Conservation (phyloP, 306 rosid genomes). For the Trifolium fragiferum region DNA sequence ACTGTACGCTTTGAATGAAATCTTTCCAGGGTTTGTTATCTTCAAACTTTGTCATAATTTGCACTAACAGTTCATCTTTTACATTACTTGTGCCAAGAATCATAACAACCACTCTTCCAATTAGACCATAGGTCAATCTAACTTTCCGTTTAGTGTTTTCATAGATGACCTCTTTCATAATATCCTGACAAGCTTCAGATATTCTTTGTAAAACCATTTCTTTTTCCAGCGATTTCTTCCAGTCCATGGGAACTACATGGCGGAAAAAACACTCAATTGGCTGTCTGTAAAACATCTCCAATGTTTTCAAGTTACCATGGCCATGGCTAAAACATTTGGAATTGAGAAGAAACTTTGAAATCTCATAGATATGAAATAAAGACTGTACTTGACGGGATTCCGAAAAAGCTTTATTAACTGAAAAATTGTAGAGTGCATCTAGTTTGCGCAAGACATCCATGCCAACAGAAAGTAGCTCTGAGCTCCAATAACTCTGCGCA, state of each 20-base stretch:
- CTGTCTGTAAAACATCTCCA: conserved; percentile 27
- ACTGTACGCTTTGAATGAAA: conserved; percentile 45
- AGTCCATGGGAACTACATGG: conserved; percentile 51
- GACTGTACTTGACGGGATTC: conserved; percentile 40
- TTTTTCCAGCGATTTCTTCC: conserved; percentile 44
- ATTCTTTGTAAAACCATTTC: conserved; percentile 52
- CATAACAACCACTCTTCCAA: neutral
- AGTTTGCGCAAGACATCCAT: conserved; percentile 55
- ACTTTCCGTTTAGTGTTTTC: conserved; percentile 32
- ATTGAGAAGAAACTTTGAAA: conserved; percentile 54
- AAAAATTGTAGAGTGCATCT: conserved; percentile 44
- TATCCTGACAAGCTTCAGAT: conserved; percentile 40
- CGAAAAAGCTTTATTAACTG: conserved; percentile 21
- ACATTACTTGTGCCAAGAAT: conserved; percentile 12
- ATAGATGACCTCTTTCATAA: conserved; percentile 39
- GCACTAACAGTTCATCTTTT: conserved; percentile 24
- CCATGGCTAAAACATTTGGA: conserved; percentile 36
- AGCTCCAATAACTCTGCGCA: conserved; percentile 59
- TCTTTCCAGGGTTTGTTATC: conserved; percentile 39
- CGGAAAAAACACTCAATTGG: conserved; percentile 41
- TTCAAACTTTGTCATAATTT: conserved; percentile 36
- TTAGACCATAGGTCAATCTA: conserved; percentile 31
- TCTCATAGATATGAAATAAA: conserved; percentile 54
- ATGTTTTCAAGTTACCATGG: neutral
- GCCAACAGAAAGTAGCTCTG: conserved; percentile 62